Evolutionary conservation across 2,329 filamentous ascomycete genomes (phyloP), one percentile per base, ranked within the genome.

Genomic region (Colletotrichum phormii): DNA sequence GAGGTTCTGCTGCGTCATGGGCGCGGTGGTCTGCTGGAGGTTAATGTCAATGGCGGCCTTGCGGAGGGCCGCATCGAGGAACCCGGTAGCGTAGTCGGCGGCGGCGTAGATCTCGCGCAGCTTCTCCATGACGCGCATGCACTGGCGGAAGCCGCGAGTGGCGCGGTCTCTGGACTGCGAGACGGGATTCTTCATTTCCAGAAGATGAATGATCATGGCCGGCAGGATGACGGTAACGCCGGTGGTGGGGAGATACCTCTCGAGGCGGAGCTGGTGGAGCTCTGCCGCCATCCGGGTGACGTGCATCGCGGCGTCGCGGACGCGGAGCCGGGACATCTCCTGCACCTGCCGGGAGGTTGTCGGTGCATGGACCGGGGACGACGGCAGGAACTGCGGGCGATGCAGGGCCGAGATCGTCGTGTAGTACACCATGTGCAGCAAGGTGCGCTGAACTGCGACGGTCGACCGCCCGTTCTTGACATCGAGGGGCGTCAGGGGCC

Each of bases 21-120:
- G 78, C 53, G 80, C 77, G n/a, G 79, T 78, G 24, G 80, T 77
- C 15, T 79, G 80, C 5, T 79, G 77, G 18, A 80, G 77, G 60
- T 79, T 82, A 51, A 95, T 86, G 68, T 94, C 91, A 74, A 97
- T 95, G 69, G 94, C 91, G 9, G 94, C 94, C 84, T 97, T 97
- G 74, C 94, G 92, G 75, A 98, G 93, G 0, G 95, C 95, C 1
- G 95, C 95, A 80, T 97, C 94, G n/a, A 98, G 88, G 85, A 98
- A 98, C 2, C 94, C 94, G 0, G 94, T 96, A n/a, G 95, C 95
- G 78, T 97, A 98, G 81, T 98, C 95, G n/a, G 96, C 96, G 0
- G 95, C 95, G 0, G 95, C 92, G 79, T 98, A 98, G 35, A 95
- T 94, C 79, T 98, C 95, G 49, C 95, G 91, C 22, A 98, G 88